These are phyloP conservation scores for Hortiboletus rubellus DNA, from an alignment of 1,284 basidiomycete genomes.

Conservation along the genomic window DNA sequence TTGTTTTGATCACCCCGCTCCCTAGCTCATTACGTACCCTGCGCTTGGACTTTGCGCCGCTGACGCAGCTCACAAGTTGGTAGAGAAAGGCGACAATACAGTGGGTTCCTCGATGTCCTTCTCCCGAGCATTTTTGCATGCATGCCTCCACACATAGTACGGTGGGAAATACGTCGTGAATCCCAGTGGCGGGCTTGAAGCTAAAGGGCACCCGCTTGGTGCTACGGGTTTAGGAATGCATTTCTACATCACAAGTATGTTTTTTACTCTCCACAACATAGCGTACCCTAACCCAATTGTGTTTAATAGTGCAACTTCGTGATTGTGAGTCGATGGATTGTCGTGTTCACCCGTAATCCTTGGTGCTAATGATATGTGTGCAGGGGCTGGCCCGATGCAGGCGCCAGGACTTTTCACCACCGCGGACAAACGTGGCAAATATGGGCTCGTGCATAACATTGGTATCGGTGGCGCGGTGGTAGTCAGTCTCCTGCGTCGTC, in stretches of 20 bases:
- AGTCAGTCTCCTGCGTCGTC: conserved; percentile 70
- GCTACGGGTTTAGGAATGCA: conserved; percentile 88
- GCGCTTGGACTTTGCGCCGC: conserved; percentile 73
- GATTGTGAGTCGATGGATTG: conserved; percentile 48
- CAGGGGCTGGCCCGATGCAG: conserved; percentile 83
- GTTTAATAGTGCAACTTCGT: conserved; percentile 64
- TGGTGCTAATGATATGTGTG: conserved; percentile 1
- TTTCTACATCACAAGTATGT: conserved; percentile 80
- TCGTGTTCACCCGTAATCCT: neutral
- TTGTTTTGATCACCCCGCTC: neutral
- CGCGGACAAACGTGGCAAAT: conserved; percentile 68
- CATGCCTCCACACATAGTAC: conserved; percentile 45
- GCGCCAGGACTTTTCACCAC: conserved; percentile 66
- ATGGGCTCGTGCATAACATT: conserved; percentile 81
- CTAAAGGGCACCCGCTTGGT: conserved; percentile 84
- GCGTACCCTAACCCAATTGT: neutral
- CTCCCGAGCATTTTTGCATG: neutral
- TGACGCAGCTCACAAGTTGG: conserved; percentile 74
- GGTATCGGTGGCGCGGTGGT: conserved; percentile 80
- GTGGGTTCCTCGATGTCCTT: conserved; percentile 38
- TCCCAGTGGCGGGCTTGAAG: conserved; percentile 83
- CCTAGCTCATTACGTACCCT: conserved; percentile 79
- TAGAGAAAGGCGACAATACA: conserved; percentile 82
- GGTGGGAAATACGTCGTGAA: conserved; percentile 89
- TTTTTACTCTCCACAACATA: conserved; percentile 2